Evolutionary conservation across 176 grass and related monocot genomes (phyloP).

Genomic region (Puccinellia tenuiflora): DNA sequence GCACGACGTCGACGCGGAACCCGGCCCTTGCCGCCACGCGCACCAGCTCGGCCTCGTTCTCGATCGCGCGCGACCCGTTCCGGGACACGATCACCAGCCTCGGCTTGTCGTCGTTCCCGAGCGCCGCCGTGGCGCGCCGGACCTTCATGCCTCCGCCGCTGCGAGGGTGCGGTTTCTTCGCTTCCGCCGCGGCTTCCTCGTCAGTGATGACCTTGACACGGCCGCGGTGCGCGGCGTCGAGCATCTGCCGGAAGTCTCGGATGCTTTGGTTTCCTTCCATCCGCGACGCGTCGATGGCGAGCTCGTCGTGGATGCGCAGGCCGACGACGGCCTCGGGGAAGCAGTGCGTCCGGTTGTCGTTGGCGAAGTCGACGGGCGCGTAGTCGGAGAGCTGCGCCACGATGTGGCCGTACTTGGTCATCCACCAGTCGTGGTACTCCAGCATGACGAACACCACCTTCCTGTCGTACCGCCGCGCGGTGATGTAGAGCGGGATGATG

Average conservation of each 20-base stretch:
- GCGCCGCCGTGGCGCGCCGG: too few relatives aligned
- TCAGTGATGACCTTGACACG: slow-evolving; percentile 34
- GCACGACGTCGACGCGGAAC: slow-evolving; percentile 44
- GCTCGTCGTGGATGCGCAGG: slow-evolving; percentile 72
- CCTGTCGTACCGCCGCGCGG: slow-evolving; percentile 33
- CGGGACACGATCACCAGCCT: slow-evolving; percentile 56
- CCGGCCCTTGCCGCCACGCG: slow-evolving; percentile 22
- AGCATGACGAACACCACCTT: slow-evolving; percentile 72
- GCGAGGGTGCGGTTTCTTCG: background rate
- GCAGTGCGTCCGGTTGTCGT: slow-evolving; percentile 63
- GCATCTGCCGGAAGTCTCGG: slow-evolving; percentile 50
- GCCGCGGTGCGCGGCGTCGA: slow-evolving; percentile 52
- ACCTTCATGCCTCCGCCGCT: background rate
- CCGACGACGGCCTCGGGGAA: slow-evolving; percentile 65
- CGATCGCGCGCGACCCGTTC: slow-evolving; percentile 60
- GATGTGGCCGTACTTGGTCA: slow-evolving; percentile 54
- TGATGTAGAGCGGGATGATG: slow-evolving; percentile 82
- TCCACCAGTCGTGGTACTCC: slow-evolving; percentile 86
- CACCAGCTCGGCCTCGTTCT: slow-evolving; percentile 49
- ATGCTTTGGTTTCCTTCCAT: slow-evolving; percentile 39
- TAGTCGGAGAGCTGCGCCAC: slow-evolving; percentile 50
- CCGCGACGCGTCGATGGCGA: slow-evolving; percentile 37
- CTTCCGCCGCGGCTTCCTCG: background rate
- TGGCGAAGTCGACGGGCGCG: slow-evolving; percentile 49
- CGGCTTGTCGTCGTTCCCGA: slow-evolving; percentile 18